phyloP scores from a whole-genome alignment of 2,329 filamentous ascomycete species.

The Penicillium sp. region DNA sequence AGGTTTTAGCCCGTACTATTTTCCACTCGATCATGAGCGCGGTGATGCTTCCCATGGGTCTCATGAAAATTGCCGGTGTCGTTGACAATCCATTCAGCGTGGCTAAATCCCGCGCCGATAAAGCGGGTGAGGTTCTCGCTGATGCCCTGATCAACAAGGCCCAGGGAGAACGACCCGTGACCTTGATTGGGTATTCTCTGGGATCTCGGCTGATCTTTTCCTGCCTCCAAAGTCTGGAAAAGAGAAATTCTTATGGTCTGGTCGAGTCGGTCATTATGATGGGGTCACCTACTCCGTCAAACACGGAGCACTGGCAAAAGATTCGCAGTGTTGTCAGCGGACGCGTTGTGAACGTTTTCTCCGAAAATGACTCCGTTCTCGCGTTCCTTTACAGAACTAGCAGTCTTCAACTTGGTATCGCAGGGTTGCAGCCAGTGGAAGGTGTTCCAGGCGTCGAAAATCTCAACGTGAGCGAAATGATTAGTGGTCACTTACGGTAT shows the following conservation, averaged over 20 bases:
- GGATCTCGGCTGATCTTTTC: constrained; percentile 80
- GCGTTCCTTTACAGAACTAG: constrained; percentile 84
- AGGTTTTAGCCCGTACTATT: constrained; percentile 72
- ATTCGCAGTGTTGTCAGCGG: constrained; percentile 78
- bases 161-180: constrained; percentile 78
- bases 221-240: constrained; percentile 73
- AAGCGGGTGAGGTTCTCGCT: constrained; percentile 75
- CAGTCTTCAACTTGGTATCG: constrained; percentile 77
- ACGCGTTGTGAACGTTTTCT: constrained; percentile 83
- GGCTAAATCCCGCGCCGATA: constrained; percentile 73
- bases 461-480: constrained; percentile 62
- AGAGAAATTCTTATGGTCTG: constrained; percentile 76
- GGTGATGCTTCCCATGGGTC: constrained; percentile 67
- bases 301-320: constrained; percentile 69
- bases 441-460: constrained; percentile 58
- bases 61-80: constrained; percentile 65
- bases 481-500: constrained; percentile 70
- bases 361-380: constrained; percentile 81
- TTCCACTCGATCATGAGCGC: constrained; percentile 64
- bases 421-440: constrained; percentile 73
- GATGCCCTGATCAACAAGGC: constrained; percentile 79
- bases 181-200: constrained; percentile 76
- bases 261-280: constrained; percentile 82
- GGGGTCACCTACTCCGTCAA: constrained; percentile 74
- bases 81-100: constrained; percentile 82